Percentiles rank a stretch among this genome's conserved stretches.
Evolutionary conservation across 2,329 filamentous ascomycete species (phyloP).

Genomic region (Arachnomyces sp.): DNA sequence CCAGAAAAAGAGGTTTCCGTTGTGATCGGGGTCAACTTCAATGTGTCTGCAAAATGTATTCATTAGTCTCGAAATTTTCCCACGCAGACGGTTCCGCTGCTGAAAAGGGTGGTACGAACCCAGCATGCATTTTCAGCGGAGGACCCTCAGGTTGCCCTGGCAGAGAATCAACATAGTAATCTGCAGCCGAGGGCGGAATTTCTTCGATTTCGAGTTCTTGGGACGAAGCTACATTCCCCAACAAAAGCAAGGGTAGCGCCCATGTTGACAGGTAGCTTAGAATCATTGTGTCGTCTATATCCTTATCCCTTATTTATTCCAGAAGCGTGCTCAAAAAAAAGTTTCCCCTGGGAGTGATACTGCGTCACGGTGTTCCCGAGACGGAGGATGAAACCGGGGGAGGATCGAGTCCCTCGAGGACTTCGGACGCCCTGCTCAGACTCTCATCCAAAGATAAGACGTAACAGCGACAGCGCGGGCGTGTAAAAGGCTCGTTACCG

Average conservation of each 20-base stretch:
- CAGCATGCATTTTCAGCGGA: constrained; percentile 93
- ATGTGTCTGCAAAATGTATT: constrained; percentile 59
- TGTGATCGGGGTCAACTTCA: constrained; percentile 73
- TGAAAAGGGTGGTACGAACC: constrained; percentile 57
- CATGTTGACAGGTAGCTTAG: constrained; percentile 17
- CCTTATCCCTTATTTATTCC: no score
- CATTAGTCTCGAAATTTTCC: neutral
- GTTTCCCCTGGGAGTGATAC: no score
- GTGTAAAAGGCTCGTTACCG: no score
- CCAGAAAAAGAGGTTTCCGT: constrained; percentile 98
- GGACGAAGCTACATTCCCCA: constrained; percentile 18
- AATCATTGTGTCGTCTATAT: neutral
- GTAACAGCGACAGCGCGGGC: no score
- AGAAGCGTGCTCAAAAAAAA: no score
- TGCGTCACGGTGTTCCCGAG: no score
- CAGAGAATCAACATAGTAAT: constrained; percentile 82
- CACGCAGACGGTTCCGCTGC: neutral
- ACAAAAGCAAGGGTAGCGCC: constrained; percentile 20
- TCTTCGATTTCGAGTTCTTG: constrained; percentile 42
- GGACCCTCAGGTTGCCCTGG: constrained; percentile 76
- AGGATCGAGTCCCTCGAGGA: no score
- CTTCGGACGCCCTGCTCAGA: no score
- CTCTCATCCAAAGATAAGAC: no score
- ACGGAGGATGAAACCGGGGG: no score
- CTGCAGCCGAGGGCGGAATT: constrained; percentile 49